A percentile compares a stretch with the other conserved stretches of the same genome.
phyloP scores from a whole-genome alignment of 2,329 filamentous ascomycete species.

The Epichloe hybrida region DNA sequence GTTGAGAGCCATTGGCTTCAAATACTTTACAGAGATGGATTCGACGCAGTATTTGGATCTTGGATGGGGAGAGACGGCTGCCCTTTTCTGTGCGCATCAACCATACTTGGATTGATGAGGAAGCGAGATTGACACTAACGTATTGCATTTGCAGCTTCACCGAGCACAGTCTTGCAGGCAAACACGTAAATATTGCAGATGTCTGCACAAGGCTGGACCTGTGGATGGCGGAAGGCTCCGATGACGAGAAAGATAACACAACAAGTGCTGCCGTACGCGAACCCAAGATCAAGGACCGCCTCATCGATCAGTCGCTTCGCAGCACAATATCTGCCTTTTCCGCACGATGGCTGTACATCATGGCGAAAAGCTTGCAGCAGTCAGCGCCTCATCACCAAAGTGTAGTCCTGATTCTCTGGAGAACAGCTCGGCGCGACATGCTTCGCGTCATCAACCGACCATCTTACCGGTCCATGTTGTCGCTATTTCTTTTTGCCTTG shows the following conservation, averaged over 20 bases:
- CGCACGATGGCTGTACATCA: constrained; percentile 17
- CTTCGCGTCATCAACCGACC: constrained; percentile 26
- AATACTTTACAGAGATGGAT: constrained; percentile 21
- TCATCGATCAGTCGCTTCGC: constrained; percentile 14
- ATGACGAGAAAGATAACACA: constrained; percentile 2
- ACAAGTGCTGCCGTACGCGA: constrained; percentile 5
- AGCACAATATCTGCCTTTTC: constrained; percentile 17
- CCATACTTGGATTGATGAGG: background rate
- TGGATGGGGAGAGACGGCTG: constrained; percentile 29
- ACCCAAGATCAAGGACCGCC: constrained; percentile 5
- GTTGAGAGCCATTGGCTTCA: constrained; percentile 13
- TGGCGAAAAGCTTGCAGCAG: background rate
- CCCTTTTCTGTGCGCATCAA: constrained; percentile 23
- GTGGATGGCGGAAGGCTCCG: constrained; percentile 18
- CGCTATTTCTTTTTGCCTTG: constrained; percentile 25
- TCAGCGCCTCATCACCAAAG: constrained; percentile 6
- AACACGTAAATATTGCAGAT: constrained; percentile 18
- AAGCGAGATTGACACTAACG: background rate
- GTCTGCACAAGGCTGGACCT: constrained; percentile 19
- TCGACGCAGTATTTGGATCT: constrained; percentile 27
- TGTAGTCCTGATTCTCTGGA: constrained; percentile 18
- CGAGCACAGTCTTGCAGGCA: constrained; percentile 13
- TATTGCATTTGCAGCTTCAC: constrained; percentile 9
- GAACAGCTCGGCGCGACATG: constrained; percentile 23
- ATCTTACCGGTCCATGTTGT: constrained; percentile 27